Conservation (phyloP, 2,329 filamentous ascomycete genomes). For the Rutstroemia sp. region DNA sequence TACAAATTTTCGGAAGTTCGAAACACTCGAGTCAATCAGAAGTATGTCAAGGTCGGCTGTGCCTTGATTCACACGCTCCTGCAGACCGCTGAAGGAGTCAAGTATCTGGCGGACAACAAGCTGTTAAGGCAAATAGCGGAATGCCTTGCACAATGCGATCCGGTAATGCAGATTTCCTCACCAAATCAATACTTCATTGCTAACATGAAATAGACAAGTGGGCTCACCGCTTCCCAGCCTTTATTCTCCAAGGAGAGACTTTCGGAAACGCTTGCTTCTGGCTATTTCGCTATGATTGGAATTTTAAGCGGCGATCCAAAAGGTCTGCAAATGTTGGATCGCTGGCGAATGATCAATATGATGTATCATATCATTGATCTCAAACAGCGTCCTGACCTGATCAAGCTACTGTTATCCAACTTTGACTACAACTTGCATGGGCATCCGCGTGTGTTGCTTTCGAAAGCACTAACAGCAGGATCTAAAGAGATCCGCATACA, state of each 20-base stretch:
- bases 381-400: slow-evolving; percentile 82
- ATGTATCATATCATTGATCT: slow-evolving; percentile 97
- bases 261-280: slow-evolving; percentile 77
- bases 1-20: slow-evolving; percentile 86
- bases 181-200: neutral
- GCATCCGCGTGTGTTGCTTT: slow-evolving; percentile 85
- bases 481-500: slow-evolving; percentile 89
- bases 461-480: slow-evolving; percentile 86
- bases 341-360: slow-evolving; percentile 99
- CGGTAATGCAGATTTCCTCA: slow-evolving; percentile 43
- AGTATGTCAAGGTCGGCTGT: slow-evolving; percentile 86
- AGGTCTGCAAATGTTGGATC: slow-evolving; percentile 82
- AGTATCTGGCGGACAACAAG: slow-evolving; percentile 86
- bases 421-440: slow-evolving; percentile 88
- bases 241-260: slow-evolving; percentile 84
- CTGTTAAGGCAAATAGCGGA: slow-evolving; percentile 89
- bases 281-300: slow-evolving; percentile 91
- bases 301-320: slow-evolving; percentile 74
- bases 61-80: slow-evolving; percentile 79
- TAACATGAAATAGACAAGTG: slow-evolving; percentile 47
- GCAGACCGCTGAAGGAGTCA: slow-evolving; percentile 76
- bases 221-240: slow-evolving; percentile 72
- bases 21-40: slow-evolving; percentile 87
- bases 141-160: slow-evolving; percentile 90
- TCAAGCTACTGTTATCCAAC: slow-evolving; percentile 79